Conservation (phyloP, 306 rosid genomes). For the Prunus persica region Prunus_persica_NCBIv2 NC_034012.1:22572501-22573000, state of each 20-base stretch:
- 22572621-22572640: slow-evolving; percentile 83
- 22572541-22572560: not conserved
- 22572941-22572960: slow-evolving; percentile 16
- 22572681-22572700: not conserved
- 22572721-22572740: slow-evolving; percentile 28
- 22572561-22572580: slow-evolving; percentile 6
- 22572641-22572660: slow-evolving; percentile 97
- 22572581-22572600: slow-evolving; percentile 81
- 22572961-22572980: slow-evolving; percentile 64
- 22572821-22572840: slow-evolving; percentile 77
- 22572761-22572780: slow-evolving; percentile 81
- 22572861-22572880: slow-evolving; percentile 96
- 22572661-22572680: slow-evolving; percentile 88
- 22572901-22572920: slow-evolving; percentile 9
- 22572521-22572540: not conserved
- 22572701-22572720: not conserved
- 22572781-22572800: slow-evolving; percentile 71
- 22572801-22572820: slow-evolving; percentile 96
- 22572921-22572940: slow-evolving; percentile 8
- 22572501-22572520: not conserved
- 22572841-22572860: slow-evolving; percentile 93
- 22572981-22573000: slow-evolving; percentile 68
- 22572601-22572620: slow-evolving; percentile 97
- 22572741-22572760: slow-evolving; percentile 68
- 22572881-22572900: slow-evolving; percentile 66